Percentiles rank a stretch among this genome's conserved stretches.
Conservation (phyloP, 2,329 filamentous ascomycete genomes). For the Hymenoscyphus infarciens region DNA sequence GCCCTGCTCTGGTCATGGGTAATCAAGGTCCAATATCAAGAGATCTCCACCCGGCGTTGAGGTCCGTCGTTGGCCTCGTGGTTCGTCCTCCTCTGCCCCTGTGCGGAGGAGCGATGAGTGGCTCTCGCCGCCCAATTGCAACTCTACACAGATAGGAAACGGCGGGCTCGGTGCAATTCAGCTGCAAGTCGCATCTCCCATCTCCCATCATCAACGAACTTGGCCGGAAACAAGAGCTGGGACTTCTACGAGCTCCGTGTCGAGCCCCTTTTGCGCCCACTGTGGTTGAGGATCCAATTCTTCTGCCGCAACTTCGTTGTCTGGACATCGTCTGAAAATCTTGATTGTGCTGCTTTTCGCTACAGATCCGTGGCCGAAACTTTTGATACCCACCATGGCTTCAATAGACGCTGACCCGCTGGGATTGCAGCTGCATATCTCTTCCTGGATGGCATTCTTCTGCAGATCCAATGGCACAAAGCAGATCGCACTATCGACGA, state of each 20-base stretch:
- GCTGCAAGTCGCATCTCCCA: not conserved
- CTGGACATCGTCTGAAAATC: not conserved
- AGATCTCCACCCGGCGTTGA: not conserved
- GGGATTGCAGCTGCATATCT: not conserved
- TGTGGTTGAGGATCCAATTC: not conserved
- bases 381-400: not conserved
- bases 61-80: not conserved
- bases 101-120: not conserved
- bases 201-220: not conserved
- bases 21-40: not conserved
- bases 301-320: not conserved
- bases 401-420: not conserved
- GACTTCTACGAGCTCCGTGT: not conserved
- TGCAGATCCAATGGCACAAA: not conserved
- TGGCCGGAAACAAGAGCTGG: not conserved
- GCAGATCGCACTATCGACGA: not conserved
- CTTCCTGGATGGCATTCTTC: not conserved
- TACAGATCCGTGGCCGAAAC: not conserved
- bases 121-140: not conserved
- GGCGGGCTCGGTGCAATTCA: slow-evolving; percentile 2
- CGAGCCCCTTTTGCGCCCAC: not conserved
- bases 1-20: not conserved
- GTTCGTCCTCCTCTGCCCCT: not conserved
- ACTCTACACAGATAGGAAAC: slow-evolving; percentile 2
- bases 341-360: not conserved